phyloP scores from a whole-genome alignment of 306 rosid species.

The Quercus rubra region DNA sequence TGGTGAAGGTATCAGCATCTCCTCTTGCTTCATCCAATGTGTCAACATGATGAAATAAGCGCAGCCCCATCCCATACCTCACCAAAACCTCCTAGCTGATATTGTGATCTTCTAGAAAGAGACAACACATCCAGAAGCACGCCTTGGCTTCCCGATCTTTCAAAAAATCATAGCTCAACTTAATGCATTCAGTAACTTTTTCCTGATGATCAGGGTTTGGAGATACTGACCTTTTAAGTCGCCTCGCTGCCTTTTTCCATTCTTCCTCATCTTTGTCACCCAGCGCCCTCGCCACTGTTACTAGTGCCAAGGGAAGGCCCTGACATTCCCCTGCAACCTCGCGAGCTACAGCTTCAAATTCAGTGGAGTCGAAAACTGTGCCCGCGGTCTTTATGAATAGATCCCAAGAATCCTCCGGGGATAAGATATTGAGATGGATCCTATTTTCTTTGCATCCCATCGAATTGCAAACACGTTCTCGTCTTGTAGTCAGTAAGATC shows the following conservation, averaged over 20 bases:
- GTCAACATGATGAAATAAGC: no score
- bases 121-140: conserved; percentile 17
- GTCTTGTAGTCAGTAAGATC: conserved; percentile 15
- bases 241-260: conserved; percentile 4
- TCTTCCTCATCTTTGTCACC: conserved; percentile 15
- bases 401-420: conserved; percentile 11
- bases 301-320: conserved; percentile 29
- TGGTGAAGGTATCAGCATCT: no score
- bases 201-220: background rate
- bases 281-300: conserved; percentile 21
- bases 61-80: no score
- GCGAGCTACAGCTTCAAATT: background rate
- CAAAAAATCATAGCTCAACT: conserved; percentile 22
- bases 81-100: background rate
- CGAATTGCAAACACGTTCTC: background rate
- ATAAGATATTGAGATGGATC: background rate
- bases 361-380: background rate
- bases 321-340: conserved; percentile 22
- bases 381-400: conserved; percentile 9
- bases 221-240: background rate
- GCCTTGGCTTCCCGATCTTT: background rate
- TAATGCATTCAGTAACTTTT: background rate
- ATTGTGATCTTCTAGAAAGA: conserved; percentile 14
- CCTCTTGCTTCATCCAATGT: no score
- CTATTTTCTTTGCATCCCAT: conserved; percentile 9